Evolutionary conservation across 257 asterid species (phyloP).

Genomic region (Prunella vulgaris): DNA sequence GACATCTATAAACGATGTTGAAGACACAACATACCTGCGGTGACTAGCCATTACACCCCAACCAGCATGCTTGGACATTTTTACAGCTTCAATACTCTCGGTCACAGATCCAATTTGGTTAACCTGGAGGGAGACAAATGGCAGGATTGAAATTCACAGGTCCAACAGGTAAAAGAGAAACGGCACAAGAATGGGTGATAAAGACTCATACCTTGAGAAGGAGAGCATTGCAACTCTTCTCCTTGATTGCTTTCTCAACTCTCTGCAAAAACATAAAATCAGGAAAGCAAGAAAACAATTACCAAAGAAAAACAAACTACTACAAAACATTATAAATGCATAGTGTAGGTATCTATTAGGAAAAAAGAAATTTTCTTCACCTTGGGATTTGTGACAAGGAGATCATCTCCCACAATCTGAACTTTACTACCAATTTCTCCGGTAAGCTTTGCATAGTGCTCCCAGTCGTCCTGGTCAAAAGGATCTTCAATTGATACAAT

Average conservation of each 20-base stretch:
- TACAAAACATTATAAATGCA: neutral
- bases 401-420: constrained; percentile 95
- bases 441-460: constrained; percentile 67
- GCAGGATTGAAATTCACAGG: neutral
- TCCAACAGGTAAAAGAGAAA: neutral
- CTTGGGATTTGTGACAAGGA: constrained; percentile 94
- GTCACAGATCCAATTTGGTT: constrained; percentile 97
- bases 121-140: constrained; percentile 38
- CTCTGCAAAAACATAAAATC: constrained; percentile 43
- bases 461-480: constrained; percentile 98
- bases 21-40: constrained; percentile 56
- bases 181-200: neutral
- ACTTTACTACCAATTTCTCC: constrained; percentile 70
- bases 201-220: constrained; percentile 64
- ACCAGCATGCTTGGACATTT: constrained; percentile 90
- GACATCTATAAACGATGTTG: neutral
- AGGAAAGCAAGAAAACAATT: neutral
- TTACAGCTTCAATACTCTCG: constrained; percentile 92
- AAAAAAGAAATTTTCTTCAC: constrained; percentile 21
- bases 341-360: neutral
- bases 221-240: constrained; percentile 91
- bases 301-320: neutral
- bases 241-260: constrained; percentile 91
- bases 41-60: constrained; percentile 99
- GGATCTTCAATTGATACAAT: constrained; percentile 94